These are phyloP conservation scores for Nematodospora anomalae DNA, from an alignment of 1,139 yeast genomes.

Conservation along the genomic window DNA sequence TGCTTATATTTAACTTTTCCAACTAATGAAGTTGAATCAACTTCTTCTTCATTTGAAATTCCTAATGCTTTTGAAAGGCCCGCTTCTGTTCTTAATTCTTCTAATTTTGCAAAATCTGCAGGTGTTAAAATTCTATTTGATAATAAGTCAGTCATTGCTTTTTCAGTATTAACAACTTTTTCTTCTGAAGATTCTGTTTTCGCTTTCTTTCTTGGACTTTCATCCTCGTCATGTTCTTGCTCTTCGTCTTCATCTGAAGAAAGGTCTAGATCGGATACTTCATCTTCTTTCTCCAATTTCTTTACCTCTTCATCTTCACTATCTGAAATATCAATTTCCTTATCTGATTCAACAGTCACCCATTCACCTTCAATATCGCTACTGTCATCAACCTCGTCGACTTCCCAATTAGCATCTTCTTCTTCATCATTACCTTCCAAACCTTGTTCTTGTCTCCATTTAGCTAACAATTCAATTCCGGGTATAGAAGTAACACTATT, in stretches of 20 bases:
- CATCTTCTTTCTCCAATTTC: slow-evolving; percentile 24
- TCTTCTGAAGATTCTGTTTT: slow-evolving; percentile 19
- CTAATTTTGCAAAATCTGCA: slow-evolving; percentile 94
- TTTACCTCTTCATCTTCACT: slow-evolving; percentile 39
- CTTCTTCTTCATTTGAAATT: slow-evolving; percentile 71
- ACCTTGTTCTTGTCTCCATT: slow-evolving; percentile 81
- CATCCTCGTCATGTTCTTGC: slow-evolving; percentile 39
- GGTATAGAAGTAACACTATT: slow-evolving; percentile 67
- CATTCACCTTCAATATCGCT: slow-evolving; percentile 64
- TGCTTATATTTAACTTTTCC: slow-evolving; percentile 87
- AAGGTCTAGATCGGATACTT: slow-evolving; percentile 44
- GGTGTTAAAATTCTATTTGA: slow-evolving; percentile 85
- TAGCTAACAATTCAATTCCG: slow-evolving; percentile 84
- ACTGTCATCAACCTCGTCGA: slow-evolving; percentile 42
- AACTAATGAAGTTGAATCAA: slow-evolving; percentile 75
- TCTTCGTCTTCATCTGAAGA: slow-evolving; percentile 32
- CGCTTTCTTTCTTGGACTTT: slow-evolving; percentile 27
- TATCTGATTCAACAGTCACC: slow-evolving; percentile 59
- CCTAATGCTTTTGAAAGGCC: slow-evolving; percentile 80
- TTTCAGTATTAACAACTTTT: slow-evolving; percentile 26
- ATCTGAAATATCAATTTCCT: slow-evolving; percentile 56
- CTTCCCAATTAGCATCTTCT: slow-evolving; percentile 45
- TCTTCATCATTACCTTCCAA: slow-evolving; percentile 42
- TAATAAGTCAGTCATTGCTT: slow-evolving; percentile 63
- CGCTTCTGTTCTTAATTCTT: slow-evolving; percentile 80